A percentile compares a stretch with the other conserved stretches of the same genome.
These are phyloP conservation scores for Lindgomyces ingoldianus DNA, from an alignment of 495 filamentous ascomycete genomes.

Conservation along the genomic window DNA sequence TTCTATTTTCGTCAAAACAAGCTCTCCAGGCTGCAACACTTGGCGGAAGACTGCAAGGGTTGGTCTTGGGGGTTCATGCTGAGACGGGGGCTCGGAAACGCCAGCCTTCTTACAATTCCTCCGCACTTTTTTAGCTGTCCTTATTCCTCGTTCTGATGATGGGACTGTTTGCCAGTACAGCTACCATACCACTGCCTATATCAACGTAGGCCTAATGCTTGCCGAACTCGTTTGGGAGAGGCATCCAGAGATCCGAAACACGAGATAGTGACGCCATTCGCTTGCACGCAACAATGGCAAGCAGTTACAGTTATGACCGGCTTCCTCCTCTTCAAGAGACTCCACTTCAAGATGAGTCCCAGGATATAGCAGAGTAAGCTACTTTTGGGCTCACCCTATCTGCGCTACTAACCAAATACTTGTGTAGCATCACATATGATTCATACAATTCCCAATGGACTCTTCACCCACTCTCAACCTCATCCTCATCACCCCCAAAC, in stretches of 20 bases:
- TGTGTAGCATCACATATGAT: neutral
- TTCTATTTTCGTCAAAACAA: too few species aligned
- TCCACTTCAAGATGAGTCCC: neutral
- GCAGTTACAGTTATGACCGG: conserved; percentile 21
- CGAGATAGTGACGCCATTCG: too few species aligned
- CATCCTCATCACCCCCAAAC: neutral
- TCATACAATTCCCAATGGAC: conserved; percentile 7
- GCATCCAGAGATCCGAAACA: too few species aligned
- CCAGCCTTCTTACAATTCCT: too few species aligned
- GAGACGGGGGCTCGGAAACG: too few species aligned
- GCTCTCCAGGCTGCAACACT: too few species aligned
- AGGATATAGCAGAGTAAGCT: conserved; percentile 32
- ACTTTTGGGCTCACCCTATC: neutral
- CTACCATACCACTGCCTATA: too few species aligned
- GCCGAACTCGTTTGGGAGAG: neutral
- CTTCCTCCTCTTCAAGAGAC: conserved; percentile 18
- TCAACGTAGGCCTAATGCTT: neutral
- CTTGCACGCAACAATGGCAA: conserved; percentile 17
- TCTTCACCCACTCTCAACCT: neutral
- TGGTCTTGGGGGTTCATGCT: too few species aligned
- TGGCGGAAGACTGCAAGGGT: too few species aligned
- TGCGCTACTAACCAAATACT: neutral
- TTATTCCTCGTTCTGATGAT: too few species aligned
- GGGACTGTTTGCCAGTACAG: too few species aligned
- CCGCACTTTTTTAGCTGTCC: too few species aligned